phyloP scores from a whole-genome alignment of 176 grass and related monocot genomes.

The sorghum (Sorghum bicolor) region DNA sequence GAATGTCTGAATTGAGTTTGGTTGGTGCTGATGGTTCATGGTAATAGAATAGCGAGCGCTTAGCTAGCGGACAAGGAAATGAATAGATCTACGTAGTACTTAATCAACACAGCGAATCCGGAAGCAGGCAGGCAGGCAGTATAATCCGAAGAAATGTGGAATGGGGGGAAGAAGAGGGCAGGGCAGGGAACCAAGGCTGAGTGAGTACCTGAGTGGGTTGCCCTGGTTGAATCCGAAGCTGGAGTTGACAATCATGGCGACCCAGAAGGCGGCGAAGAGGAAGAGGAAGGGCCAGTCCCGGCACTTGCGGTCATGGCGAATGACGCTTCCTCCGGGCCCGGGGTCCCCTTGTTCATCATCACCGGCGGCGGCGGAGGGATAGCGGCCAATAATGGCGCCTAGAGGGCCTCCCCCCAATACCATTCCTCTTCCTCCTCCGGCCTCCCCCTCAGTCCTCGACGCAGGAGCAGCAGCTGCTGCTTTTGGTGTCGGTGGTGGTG shows the following conservation, averaged over 20 bases:
- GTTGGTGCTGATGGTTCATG: not conserved
- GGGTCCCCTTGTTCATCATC: conserved; percentile 20
- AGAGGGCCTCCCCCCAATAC: conserved; percentile 52
- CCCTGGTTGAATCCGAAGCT: conserved; percentile 99
- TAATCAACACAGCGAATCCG: not conserved
- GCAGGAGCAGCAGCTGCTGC: not conserved
- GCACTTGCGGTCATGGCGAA: conserved; percentile 83
- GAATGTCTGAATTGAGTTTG: not conserved
- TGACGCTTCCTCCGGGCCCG: conserved; percentile 38
- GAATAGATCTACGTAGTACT: not conserved
- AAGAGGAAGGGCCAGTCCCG: conserved; percentile 77
- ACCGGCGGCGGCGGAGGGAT: conserved; percentile 32
- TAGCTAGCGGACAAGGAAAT: not conserved
- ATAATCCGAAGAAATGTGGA: not conserved
- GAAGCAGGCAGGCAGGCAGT: not conserved
- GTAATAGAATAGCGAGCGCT: not conserved
- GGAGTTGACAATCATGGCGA: conserved; percentile 89
- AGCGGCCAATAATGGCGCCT: conserved; percentile 76
- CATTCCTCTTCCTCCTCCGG: not conserved
- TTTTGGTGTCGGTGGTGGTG: not conserved
- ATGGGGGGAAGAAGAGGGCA: not conserved
- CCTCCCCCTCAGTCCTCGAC: not conserved
- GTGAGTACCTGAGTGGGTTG: conserved; percentile 52
- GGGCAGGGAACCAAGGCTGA: not conserved
- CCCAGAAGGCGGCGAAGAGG: conserved; percentile 83